Percentiles rank a stretch among this genome's conserved stretches.
phyloP scores from a whole-genome alignment of 2,329 filamentous ascomycete species.

The Zasmidium citrigriseum region DNA sequence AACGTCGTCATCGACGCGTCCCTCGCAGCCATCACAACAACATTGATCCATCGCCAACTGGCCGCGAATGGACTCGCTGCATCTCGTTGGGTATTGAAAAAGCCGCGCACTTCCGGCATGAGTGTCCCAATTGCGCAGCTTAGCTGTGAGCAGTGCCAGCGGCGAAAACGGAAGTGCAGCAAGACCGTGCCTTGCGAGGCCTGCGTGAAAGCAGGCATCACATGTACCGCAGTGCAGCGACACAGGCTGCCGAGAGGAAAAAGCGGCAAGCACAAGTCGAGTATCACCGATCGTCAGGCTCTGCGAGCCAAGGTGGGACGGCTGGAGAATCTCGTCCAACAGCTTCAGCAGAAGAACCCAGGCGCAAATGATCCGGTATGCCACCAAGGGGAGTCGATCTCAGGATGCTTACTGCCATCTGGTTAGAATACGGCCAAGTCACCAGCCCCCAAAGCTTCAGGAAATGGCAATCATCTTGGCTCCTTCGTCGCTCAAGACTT shows the following conservation, averaged over 20 bases:
- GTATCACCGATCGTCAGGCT: neutral
- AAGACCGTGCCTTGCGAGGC: constrained; percentile 9
- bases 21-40: neutral
- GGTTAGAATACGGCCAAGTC: too few relatives aligned
- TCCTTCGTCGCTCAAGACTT: constrained; percentile 11
- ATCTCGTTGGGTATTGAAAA: too few relatives aligned
- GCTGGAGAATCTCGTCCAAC: constrained; percentile 2
- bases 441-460: too few relatives aligned
- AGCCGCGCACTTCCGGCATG: neutral
- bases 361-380: neutral
- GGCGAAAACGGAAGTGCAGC: constrained; percentile 11
- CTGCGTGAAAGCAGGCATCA: constrained; percentile 10
- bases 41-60: too few relatives aligned
- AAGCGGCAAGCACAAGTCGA: neutral
- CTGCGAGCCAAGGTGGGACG: constrained; percentile 1
- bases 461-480: neutral
- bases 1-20: neutral
- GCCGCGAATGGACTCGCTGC: too few relatives aligned
- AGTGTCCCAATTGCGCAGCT: constrained; percentile 4
- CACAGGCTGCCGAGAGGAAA: constrained; percentile 10
- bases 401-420: neutral
- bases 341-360: neutral
- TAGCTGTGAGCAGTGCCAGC: constrained; percentile 10
- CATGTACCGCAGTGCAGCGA: constrained; percentile 10
- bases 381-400: neutral